These are phyloP conservation scores for Phytopythium litorale DNA, from an alignment of 352 stramenopile species.

Conservation along the genomic window DNA sequence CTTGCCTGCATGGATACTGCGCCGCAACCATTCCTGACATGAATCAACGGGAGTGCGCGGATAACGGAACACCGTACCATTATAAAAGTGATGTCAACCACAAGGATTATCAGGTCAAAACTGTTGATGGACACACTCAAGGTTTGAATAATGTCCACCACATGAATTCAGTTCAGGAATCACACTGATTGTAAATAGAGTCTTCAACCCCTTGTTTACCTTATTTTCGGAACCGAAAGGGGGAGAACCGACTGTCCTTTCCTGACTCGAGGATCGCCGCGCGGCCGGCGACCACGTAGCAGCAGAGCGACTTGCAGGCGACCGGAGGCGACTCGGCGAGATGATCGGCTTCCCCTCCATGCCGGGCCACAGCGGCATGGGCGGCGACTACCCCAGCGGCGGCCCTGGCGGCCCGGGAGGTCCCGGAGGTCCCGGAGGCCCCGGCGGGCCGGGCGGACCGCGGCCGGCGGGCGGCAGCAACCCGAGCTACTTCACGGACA, in stretches of 20 bases:
- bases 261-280: conserved; percentile 1
- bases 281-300: conserved; percentile 5
- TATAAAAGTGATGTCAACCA: too few relatives aligned
- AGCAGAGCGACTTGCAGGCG: not conserved
- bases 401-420: not conserved
- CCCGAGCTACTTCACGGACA: conserved; percentile 84
- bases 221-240: too few relatives aligned
- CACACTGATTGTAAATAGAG: too few relatives aligned
- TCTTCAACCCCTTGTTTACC: too few relatives aligned
- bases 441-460: conserved; percentile 11
- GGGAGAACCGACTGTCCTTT: not conserved
- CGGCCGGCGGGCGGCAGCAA: conserved; percentile 33
- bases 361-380: conserved; percentile 12
- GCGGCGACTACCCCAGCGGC: conserved; percentile 11
- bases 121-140: too few relatives aligned
- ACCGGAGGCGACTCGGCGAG: not conserved
- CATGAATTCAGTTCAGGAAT: too few relatives aligned
- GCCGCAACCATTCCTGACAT: too few relatives aligned
- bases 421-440: conserved; percentile 6
- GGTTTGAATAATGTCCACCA: too few relatives aligned
- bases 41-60: too few relatives aligned
- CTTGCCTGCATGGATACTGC: too few relatives aligned
- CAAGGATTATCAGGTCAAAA: too few relatives aligned
- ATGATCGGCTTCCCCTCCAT: conserved; percentile 26
- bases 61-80: too few relatives aligned